Percentiles rank a stretch among this genome's conserved stretches.
These are phyloP conservation scores for Kuraishia ogatae DNA, from an alignment of 805 yeast genomes.

Conservation along the genomic window DNA sequence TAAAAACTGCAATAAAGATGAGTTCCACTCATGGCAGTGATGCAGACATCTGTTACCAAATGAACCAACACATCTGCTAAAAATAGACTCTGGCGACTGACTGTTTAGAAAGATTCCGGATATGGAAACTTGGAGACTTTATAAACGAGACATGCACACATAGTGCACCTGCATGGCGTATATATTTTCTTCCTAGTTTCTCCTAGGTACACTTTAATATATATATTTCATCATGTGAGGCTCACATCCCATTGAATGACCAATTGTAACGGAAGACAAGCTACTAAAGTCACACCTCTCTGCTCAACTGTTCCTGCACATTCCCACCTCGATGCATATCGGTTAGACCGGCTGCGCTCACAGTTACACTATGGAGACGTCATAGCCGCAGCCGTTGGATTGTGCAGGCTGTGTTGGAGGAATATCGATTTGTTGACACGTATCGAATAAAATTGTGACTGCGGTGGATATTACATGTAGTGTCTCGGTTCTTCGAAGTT, in stretches of 20 bases:
- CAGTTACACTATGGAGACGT: neutral
- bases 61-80: neutral
- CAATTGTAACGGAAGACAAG: too few species aligned
- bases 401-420: too few species aligned
- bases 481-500: too few species aligned
- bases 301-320: neutral
- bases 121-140: neutral
- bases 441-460: too few species aligned
- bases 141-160: neutral
- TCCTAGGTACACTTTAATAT: neutral
- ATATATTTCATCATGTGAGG: neutral
- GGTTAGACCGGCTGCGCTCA: neutral
- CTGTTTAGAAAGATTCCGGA: neutral
- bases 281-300: neutral
- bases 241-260: neutral
- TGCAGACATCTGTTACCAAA: neutral
- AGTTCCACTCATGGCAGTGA: neutral
- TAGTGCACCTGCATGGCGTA: neutral
- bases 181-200: too few species aligned
- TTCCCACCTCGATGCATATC: neutral
- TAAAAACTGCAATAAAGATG: neutral
- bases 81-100: neutral
- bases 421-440: too few species aligned
- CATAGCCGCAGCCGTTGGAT: neutral
- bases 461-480: too few species aligned